Base-by-base conservation (phyloP, 192 early-diverging fungal genomes). In the Gonapodya prolifera region DNA sequence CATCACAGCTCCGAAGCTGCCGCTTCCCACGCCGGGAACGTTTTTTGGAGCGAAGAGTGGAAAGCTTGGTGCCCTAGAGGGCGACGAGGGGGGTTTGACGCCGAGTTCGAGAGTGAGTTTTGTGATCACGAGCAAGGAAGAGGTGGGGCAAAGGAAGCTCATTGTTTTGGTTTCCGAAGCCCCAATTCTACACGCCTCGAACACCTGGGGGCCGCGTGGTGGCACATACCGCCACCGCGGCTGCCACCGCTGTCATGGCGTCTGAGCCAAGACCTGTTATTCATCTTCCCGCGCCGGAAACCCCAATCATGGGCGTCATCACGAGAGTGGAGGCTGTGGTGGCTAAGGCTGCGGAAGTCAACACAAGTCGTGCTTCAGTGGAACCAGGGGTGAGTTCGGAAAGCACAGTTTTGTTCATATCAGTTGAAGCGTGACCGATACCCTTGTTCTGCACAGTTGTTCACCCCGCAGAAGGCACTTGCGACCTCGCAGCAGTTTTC, bases 101-200 rank as follows among this genome's bases (percentile, higher is more conserved):
- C 71, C 71, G 18, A 29, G 71, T 29, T 73, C 71, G 28, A 73
- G 71, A 32, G 28, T 32, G 71, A 73, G 71, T 18, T 73, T 73
- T 13, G n/a, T n/a, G n/a, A n/a, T n/a, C n/a, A n/a, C n/a, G n/a
- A n/a, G n/a, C n/a, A n/a, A n/a, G n/a, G n/a, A n/a, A n/a, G n/a
- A n/a, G n/a, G n/a, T 61, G 8, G 23, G 45, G 23, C 45, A 61
- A 61, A 16, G 45, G 23, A 61, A 23, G 23, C 23, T 8, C 45
- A 61, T 61, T 61, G 45, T 61, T 61, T 61, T 8, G 45, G 23
- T 16, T 61, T 61, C 45, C 45, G 8, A 16, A 61, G 45, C 45
- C 45, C 8, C 45, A 61, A 61, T 61, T 61, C 23, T 61, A 61
- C 23, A 16, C 45, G 8, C 45, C 45, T 61, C 8, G 8, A 61